Percentiles rank a stretch among this genome's conserved stretches.
Evolutionary conservation across 1,139 yeast genomes (phyloP).

Genomic region (Yamadazyma spencermartinsiae): DNA sequence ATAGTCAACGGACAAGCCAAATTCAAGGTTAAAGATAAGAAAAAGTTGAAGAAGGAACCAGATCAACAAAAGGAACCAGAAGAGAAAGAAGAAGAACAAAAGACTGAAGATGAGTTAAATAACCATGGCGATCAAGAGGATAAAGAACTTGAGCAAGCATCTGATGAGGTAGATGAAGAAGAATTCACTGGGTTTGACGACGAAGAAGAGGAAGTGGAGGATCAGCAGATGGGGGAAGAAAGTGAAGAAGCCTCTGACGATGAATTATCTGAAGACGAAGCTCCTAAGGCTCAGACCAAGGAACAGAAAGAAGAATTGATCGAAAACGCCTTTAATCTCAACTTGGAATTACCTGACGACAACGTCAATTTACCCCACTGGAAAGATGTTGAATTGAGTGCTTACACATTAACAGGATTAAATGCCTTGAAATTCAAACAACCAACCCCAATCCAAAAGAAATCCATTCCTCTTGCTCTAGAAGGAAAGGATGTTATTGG

Average conservation of each 20-base stretch:
- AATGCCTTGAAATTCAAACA: conserved; percentile 54
- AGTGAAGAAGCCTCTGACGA: conserved; percentile 11
- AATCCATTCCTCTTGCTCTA: conserved; percentile 74
- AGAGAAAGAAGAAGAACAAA: conserved; percentile 14
- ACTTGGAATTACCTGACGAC: conserved; percentile 41
- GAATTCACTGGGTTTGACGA: conserved; percentile 31
- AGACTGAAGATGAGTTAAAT: conserved; percentile 15
- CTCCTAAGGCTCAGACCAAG: neutral
- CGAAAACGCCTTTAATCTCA: conserved; percentile 23
- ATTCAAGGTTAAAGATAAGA: conserved; percentile 54
- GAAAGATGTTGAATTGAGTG: conserved; percentile 42
- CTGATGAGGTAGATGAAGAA: conserved; percentile 15
- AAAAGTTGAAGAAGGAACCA: conserved; percentile 14
- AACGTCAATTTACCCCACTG: conserved; percentile 58
- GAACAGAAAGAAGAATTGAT: conserved; percentile 12
- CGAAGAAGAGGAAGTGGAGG: conserved; percentile 12
- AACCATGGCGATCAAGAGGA: no score
- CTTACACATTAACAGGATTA: conserved; percentile 60
- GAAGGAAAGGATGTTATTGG: conserved; percentile 84
- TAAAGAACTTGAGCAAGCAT: neutral
- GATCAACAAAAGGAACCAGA: conserved; percentile 17
- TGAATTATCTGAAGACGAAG: conserved; percentile 19
- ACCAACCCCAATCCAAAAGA: conserved; percentile 84
- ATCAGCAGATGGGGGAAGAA: conserved; percentile 18
- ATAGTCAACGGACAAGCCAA: conserved; percentile 64